Evolutionary conservation across 352 stramenopile species (phyloP), one percentile per base, ranked within the genome.

Genomic region (Globisporangium yorkense): DNA sequence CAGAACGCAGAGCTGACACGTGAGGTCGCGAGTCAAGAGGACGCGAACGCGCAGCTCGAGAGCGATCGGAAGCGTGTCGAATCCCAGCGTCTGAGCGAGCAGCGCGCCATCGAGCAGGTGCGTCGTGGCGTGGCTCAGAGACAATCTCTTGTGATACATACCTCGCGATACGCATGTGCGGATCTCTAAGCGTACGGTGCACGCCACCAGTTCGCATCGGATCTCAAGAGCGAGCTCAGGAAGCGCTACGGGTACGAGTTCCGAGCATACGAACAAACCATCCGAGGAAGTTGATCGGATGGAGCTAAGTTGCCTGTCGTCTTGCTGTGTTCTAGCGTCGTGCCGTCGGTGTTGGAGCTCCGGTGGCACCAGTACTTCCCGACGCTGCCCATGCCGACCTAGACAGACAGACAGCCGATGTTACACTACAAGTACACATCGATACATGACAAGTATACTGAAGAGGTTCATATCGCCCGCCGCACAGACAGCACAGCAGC

Each of bases 281-380:
- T 10, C 33, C 5, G 33, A 37, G 33, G 9, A 37, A 37, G 33
- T 10, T 37, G 33, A 37, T 37, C 33, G 9, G 33, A 37, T 37
- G 33, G 33, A 37, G 33, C 9, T 37, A 10, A 37, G 6, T 2
- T 37, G 33, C 6, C 9, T 40, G 24, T 9, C n/a, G 15, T n/a
- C n/a, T 33, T 43, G 13, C 13, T n/a, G 41, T 67, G 5, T 15
- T 50, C 10, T 48, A 88, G 78, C 7, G 61, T 78, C 31, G 75
- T 80, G 21, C 75, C 78, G 27, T 75, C 71, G 18, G 56, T 85
- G 48, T 50, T 88, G 3, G 74, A 84, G 20, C 49, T 70, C 13
- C 70, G 73, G 45, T 88, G 76, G 76, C 66, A 71, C 12, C 59
- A 80, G 37, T 86, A 80, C 44, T 87, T 89, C 53, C 76, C 74